Conservation (phyloP, 2,329 filamentous ascomycete species). For the Tolypocladium cylindrosporum region DNA sequence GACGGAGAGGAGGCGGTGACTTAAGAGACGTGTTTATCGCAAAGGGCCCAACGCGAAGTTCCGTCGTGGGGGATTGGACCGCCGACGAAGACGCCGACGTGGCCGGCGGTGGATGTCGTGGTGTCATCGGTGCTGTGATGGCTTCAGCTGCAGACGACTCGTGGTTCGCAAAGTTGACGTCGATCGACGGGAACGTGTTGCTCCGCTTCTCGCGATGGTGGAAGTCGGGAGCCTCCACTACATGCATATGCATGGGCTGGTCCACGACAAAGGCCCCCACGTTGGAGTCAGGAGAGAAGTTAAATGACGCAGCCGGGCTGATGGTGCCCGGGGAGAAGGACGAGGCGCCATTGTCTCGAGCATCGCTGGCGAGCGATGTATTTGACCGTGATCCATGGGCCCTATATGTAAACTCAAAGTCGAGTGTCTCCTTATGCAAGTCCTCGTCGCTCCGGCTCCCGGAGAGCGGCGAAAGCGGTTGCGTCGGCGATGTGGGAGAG, state of each 20-base stretch:
- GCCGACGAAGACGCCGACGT: constrained; percentile 40
- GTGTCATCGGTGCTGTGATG: constrained; percentile 34
- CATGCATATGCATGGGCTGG: constrained; percentile 23
- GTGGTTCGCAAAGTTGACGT: constrained; percentile 47
- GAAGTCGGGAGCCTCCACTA: constrained; percentile 37
- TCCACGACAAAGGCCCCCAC: constrained; percentile 51
- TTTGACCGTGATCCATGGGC: constrained; percentile 23
- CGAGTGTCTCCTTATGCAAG: constrained; percentile 36
- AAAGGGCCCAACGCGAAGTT: constrained; percentile 30
- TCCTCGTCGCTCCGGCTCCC: constrained; percentile 62
- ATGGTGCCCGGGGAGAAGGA: constrained; percentile 63
- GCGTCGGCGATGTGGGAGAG: constrained; percentile 64
- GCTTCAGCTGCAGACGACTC: constrained; percentile 1
- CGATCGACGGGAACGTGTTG: constrained; percentile 73
- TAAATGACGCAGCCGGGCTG: constrained; percentile 65
- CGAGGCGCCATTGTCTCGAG: constrained; percentile 29
- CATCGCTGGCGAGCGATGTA: constrained; percentile 21
- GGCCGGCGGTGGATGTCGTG: constrained; percentile 34
- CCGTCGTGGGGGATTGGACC: constrained; percentile 40
- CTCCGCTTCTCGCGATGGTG: constrained; percentile 62
- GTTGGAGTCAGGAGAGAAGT: constrained; percentile 65
- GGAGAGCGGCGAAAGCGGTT: constrained; percentile 58
- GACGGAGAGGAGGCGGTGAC: constrained; percentile 23
- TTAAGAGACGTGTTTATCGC: constrained; percentile 33
- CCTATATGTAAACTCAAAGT: constrained; percentile 22